Evolutionary conservation across 768 basidiomycete genomes (phyloP).

Genomic region (Psilocybe subaeruginosa): DNA sequence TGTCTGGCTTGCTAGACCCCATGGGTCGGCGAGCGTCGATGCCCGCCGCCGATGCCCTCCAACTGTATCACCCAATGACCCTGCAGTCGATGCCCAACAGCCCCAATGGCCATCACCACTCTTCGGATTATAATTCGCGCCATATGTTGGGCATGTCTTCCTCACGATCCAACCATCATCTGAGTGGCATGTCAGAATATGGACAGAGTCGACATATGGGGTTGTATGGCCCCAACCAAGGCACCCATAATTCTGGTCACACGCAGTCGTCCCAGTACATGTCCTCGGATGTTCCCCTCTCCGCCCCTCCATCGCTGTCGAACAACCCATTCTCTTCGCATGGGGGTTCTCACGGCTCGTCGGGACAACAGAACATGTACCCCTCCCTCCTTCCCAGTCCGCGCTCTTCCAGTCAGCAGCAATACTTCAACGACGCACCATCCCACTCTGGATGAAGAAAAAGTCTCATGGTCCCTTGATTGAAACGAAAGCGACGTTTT

Average conservation of each 20-base stretch:
- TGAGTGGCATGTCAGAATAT: conserved; percentile 34
- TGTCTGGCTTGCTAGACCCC: conserved; percentile 43
- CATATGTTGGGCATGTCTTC: conserved; percentile 49
- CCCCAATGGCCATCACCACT: conserved; percentile 37
- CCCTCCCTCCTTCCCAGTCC: conserved; percentile 39
- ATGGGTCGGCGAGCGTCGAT: conserved; percentile 65
- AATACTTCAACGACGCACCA: conserved; percentile 40
- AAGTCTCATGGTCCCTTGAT: not conserved
- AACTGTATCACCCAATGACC: conserved; percentile 80
- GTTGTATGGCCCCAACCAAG: conserved; percentile 37
- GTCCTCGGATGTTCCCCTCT: conserved; percentile 50
- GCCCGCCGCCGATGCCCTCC: conserved; percentile 66
- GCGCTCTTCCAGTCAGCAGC: conserved; percentile 34
- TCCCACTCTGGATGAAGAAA: conserved; percentile 35
- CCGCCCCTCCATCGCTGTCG: conserved; percentile 53
- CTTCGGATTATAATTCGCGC: conserved; percentile 47
- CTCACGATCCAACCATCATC: conserved; percentile 34
- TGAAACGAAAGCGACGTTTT: conserved; percentile 16
- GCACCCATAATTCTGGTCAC: conserved; percentile 36
- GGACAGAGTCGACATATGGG: conserved; percentile 39
- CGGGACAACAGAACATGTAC: conserved; percentile 35
- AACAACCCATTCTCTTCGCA: conserved; percentile 44
- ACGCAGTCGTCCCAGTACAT: conserved; percentile 37
- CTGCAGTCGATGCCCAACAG: conserved; percentile 61
- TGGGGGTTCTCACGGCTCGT: conserved; percentile 29